Evolutionary conservation across 345 rosid genomes (phyloP), one percentile per base, ranked within the genome.

Genomic region (Dimocarpus longan): DNA sequence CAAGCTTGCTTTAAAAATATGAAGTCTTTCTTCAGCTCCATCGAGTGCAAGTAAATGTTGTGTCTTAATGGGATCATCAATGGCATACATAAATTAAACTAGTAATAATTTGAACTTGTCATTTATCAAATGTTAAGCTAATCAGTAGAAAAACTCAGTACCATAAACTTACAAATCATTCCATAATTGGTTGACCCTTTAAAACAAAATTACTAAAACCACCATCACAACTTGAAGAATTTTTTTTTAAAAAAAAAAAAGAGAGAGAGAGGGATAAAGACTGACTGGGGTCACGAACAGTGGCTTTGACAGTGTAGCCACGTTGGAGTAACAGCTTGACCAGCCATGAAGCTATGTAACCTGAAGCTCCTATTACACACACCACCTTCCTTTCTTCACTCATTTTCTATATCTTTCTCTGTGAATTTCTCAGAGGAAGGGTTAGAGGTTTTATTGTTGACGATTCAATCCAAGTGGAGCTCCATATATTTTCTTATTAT

Each of bases 221-320:
- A 11, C 66, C 6, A 19, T 62, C 11, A 19, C 11, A 62, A 28
- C 40, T 37, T 1, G 62, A 16, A 19, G 12, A 42, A 32, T 3
- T 21, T 26, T 26, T 26, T 26, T 26, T 26, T 26, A 12, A 8
- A 19, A 42, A 15, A 8, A 24, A 16, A 52, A 44, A 52, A 66
- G 57, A 66, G 32, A 22, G 56, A 21, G 39, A 66, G 3, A 56
- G 24, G 46, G 21, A n/a, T 5, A 50, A 24, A 22, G 10, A 77
- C 66, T 65, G 60, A 85, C 90, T 63, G 74, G 74, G 87, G 64
- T 66, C 73, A 28, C 78, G 76, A n/a, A 86, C 81, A 9, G 89
- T 86, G 68, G 91, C 89, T 74, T 80, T 79, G 77, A 88, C 83
- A 37, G 87, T 62, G 64, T 86, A 86, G 8, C 91, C 87, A 19